Conservation (phyloP, 2,329 filamentous ascomycete species). For the Domatiomyces globalis region DNA sequence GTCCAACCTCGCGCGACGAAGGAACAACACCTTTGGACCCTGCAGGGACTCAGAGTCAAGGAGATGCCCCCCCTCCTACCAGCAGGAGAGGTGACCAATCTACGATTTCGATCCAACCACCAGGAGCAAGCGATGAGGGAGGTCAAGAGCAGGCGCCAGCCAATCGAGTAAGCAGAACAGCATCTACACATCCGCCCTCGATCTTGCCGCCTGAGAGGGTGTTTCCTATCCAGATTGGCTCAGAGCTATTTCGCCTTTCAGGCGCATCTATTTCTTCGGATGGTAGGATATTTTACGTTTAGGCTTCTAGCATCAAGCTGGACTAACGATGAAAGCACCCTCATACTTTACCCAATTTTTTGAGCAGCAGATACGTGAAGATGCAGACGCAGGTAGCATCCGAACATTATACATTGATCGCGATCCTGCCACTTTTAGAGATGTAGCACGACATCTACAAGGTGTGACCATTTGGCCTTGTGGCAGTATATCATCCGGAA, state of each 20-base stretch:
- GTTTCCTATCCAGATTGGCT: constrained; percentile 57
- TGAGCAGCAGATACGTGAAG: constrained; percentile 58
- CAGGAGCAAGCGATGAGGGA: neutral
- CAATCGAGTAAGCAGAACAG: constrained; percentile 8
- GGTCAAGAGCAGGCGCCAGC: neutral
- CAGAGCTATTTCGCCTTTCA: constrained; percentile 53
- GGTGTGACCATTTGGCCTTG: constrained; percentile 27
- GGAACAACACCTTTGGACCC: constrained; percentile 1
- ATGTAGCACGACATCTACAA: constrained; percentile 82
- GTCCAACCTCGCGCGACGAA: constrained; percentile 15
- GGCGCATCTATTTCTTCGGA: constrained; percentile 58
- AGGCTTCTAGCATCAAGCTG: neutral
- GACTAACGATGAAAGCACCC: constrained; percentile 50
- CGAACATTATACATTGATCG: constrained; percentile 90
- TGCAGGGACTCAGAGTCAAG: neutral
- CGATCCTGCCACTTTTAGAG: constrained; percentile 73
- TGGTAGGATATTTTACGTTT: constrained; percentile 37
- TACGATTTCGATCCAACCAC: neutral
- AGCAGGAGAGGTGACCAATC: neutral
- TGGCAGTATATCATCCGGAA: neutral
- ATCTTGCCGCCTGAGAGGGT: constrained; percentile 45
- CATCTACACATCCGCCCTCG: constrained; percentile 15
- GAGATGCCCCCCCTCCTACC: neutral
- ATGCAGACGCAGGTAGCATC: constrained; percentile 46
- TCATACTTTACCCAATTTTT: constrained; percentile 97